Evolutionary conservation across 2,329 filamentous ascomycete species (phyloP).

Genomic region (Cladosporium sp.): DNA sequence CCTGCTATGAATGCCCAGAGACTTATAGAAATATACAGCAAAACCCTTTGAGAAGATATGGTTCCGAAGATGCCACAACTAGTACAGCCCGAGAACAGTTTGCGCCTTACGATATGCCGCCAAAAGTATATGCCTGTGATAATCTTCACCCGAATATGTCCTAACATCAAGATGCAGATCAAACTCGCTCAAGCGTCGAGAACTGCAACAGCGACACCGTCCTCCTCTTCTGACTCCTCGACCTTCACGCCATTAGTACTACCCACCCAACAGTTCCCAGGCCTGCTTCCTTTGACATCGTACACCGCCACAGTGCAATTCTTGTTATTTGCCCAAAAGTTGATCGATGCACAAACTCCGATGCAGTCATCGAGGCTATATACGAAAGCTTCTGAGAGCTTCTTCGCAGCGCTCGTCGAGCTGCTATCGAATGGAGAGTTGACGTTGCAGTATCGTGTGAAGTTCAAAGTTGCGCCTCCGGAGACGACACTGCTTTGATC

Average conservation of each 20-base stretch:
- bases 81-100: too few species aligned
- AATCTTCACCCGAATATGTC: too few species aligned
- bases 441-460: slow-evolving; percentile 32
- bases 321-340: slow-evolving; percentile 19
- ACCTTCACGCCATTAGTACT: slow-evolving; percentile 14
- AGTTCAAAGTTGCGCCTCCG: slow-evolving; percentile 22
- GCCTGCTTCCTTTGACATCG: slow-evolving; percentile 21
- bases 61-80: neutral
- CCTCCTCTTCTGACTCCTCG: slow-evolving; percentile 2
- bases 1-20: too few species aligned
- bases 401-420: slow-evolving; percentile 12
- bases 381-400: slow-evolving; percentile 29
- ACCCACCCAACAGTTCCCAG: slow-evolving; percentile 32
- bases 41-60: neutral
- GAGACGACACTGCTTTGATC: neutral
- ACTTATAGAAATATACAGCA: too few species aligned
- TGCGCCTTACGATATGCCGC: too few species aligned
- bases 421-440: slow-evolving; percentile 22
- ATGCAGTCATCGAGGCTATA: slow-evolving; percentile 35
- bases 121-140: too few species aligned
- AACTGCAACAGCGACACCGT: slow-evolving; percentile 15
- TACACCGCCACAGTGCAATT: slow-evolving; percentile 33
- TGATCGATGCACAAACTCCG: slow-evolving; percentile 32
- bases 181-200: neutral
- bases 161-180: too few species aligned